phyloP scores from a whole-genome alignment of 148 eudicot species.

The Nepenthes gracilis region DNA sequence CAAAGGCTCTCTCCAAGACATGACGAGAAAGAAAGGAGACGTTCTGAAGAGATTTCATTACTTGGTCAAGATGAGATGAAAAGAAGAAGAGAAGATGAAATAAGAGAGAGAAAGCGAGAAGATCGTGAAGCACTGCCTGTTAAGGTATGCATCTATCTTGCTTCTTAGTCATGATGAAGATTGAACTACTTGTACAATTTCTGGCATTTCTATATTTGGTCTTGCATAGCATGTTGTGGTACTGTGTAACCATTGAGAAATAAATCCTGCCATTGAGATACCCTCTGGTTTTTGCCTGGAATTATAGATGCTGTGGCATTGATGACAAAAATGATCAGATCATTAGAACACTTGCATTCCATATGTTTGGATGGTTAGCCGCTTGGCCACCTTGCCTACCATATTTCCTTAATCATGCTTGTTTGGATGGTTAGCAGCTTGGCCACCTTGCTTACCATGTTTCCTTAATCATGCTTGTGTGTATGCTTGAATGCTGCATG shows the following conservation, averaged over 20 bases:
- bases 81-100: conserved; percentile 88
- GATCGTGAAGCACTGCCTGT: conserved; percentile 49
- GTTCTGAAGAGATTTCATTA: conserved; percentile 73
- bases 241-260: neutral
- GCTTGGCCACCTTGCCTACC: neutral
- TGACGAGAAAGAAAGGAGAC: conserved; percentile 87
- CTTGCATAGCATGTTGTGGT: neutral
- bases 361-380: too few relatives aligned
- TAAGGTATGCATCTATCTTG: conserved; percentile 40
- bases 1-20: conserved; percentile 93
- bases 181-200: too few relatives aligned
- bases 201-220: neutral
- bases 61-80: conserved; percentile 59
- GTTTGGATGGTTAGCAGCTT: neutral
- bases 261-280: too few relatives aligned
- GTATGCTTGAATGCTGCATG: neutral
- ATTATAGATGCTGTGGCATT: too few relatives aligned
- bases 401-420: neutral
- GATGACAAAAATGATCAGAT: too few relatives aligned
- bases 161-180: neutral
- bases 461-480: neutral
- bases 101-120: conserved; percentile 89
- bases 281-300: neutral
- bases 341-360: too few relatives aligned
- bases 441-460: neutral